A percentile compares a stretch with the other conserved stretches of the same genome.
Conservation (phyloP, 73 alveolate genomes). For the Symbiodinium pilosum region DNA sequence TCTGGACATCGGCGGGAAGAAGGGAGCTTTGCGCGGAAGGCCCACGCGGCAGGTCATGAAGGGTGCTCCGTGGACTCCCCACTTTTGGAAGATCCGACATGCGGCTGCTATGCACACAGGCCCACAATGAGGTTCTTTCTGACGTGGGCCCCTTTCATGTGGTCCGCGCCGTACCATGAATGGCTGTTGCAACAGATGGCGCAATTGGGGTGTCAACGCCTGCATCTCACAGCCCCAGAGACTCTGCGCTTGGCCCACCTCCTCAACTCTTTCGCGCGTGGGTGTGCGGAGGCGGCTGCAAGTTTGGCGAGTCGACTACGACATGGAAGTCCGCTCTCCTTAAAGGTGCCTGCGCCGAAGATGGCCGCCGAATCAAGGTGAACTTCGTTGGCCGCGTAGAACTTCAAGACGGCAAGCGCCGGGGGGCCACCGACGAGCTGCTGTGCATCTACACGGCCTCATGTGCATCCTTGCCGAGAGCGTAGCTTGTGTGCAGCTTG, state of each 20-base stretch:
- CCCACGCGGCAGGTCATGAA: constrained; percentile 27
- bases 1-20: constrained; percentile 28
- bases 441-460: neutral
- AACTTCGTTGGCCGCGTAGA: constrained; percentile 25
- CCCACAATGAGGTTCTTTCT: constrained; percentile 21
- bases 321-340: neutral
- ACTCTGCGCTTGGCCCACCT: constrained; percentile 22
- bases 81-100: constrained; percentile 32
- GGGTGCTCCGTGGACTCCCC: constrained; percentile 54
- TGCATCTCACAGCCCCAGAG: neutral
- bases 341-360: neutral
- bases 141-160: neutral
- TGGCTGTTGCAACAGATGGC: neutral
- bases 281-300: constrained; percentile 40
- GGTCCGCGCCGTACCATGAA: constrained; percentile 15
- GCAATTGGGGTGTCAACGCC: neutral
- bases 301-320: neutral
- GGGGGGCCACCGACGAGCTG: neutral
- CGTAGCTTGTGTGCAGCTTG: neutral
- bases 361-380: neutral
- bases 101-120: constrained; percentile 35
- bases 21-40: constrained; percentile 17
- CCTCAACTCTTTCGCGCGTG: constrained; percentile 16
- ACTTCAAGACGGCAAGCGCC: constrained; percentile 34
- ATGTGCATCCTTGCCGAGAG: neutral